phyloP scores from a whole-genome alignment of 768 basidiomycete species.

The Mycena belliarum region DNA sequence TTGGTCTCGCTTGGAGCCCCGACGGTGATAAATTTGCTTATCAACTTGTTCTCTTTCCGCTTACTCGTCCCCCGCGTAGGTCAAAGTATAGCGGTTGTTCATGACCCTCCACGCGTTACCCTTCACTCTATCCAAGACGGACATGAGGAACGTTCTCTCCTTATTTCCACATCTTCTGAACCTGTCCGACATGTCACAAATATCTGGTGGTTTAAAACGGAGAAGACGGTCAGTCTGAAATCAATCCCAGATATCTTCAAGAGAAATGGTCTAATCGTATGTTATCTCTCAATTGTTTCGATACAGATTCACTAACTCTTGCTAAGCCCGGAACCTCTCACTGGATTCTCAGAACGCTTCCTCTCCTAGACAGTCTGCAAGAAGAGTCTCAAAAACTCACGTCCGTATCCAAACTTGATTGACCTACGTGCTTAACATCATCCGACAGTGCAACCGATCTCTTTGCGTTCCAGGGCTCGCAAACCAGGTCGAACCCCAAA shows the following conservation, averaged over 20 bases:
- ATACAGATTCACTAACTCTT: conserved; percentile 11
- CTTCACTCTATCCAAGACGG: conserved; percentile 84
- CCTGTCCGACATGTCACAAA: conserved; percentile 38
- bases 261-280: conserved; percentile 63
- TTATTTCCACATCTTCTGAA: conserved; percentile 30
- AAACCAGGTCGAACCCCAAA: conserved; percentile 47
- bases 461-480: conserved; percentile 77
- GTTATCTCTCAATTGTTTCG: conserved; percentile 22
- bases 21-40: conserved; percentile 55
- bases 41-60: conserved; percentile 9
- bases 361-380: conserved; percentile 68
- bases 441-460: conserved; percentile 79
- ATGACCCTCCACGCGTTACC: conserved; percentile 66
- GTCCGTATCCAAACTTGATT: conserved; percentile 49
- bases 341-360: conserved; percentile 66
- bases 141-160: conserved; percentile 48
- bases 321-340: conserved; percentile 78
- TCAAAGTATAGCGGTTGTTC: conserved; percentile 70
- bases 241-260: conserved; percentile 77
- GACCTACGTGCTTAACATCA: too few species aligned
- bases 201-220: conserved; percentile 76
- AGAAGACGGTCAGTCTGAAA: conserved; percentile 37
- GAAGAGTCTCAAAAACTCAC: conserved; percentile 68
- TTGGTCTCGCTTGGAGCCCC: conserved; percentile 77
- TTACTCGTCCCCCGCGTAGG: conserved; percentile 36